phyloP scores from a whole-genome alignment of 352 stramenopile genomes.

The Globisporangium abappressorium region DNA sequence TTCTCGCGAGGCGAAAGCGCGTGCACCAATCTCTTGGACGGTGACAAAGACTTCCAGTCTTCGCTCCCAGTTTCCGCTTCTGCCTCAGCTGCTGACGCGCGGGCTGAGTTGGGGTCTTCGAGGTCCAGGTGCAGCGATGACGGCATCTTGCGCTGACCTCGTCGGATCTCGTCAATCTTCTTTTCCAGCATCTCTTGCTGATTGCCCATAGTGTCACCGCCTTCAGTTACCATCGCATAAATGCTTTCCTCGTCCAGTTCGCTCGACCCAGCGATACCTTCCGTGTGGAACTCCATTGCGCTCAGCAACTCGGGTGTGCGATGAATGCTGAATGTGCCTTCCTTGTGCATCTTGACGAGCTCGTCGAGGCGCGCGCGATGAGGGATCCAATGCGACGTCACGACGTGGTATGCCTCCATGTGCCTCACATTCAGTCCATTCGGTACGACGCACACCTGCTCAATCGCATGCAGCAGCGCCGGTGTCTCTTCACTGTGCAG shows the following conservation, averaged over 20 bases:
- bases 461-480: conserved; percentile 53
- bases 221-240: conserved; percentile 23
- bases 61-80: conserved; percentile 17
- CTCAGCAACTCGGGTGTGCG: conserved; percentile 64
- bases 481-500: conserved; percentile 68
- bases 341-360: conserved; percentile 73
- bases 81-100: conserved; percentile 10
- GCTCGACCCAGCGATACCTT: conserved; percentile 49
- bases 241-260: conserved; percentile 42
- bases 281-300: conserved; percentile 66
- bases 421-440: conserved; percentile 41
- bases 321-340: conserved; percentile 73
- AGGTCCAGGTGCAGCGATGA: conserved; percentile 39
- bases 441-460: conserved; percentile 61
- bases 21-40: conserved; percentile 40
- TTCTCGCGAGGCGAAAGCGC: conserved; percentile 55
- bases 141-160: conserved; percentile 49
- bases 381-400: conserved; percentile 57
- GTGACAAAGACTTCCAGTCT: conserved; percentile 57
- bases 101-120: conserved; percentile 23
- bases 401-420: conserved; percentile 58
- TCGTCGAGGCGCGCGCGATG: conserved; percentile 52
- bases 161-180: conserved; percentile 63
- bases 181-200: conserved; percentile 39
- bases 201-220: conserved; percentile 22